These are phyloP conservation scores for Colletotrichum sp. DNA, from an alignment of 2,329 filamentous ascomycete species.

Conservation along the genomic window DNA sequence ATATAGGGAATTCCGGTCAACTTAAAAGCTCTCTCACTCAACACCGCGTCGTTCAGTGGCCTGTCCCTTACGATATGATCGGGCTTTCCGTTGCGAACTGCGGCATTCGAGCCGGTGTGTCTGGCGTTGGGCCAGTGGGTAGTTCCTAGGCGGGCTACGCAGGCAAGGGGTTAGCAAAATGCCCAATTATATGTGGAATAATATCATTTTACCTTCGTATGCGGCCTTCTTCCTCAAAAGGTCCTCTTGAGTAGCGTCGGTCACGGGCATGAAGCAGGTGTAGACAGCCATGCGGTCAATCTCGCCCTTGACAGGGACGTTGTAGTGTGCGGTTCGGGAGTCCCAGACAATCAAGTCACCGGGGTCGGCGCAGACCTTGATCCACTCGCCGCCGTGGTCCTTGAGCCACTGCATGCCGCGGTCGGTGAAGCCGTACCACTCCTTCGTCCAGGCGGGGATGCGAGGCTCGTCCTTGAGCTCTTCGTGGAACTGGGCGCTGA, in stretches of 20 bases:
- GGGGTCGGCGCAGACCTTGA: constrained; percentile 45
- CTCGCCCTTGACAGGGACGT: constrained; percentile 35
- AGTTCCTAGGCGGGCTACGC: constrained; percentile 37
- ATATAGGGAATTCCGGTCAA: constrained; percentile 54
- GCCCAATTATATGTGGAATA: fast-evolving
- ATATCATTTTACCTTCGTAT: constrained; percentile 33
- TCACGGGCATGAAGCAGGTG: constrained; percentile 46
- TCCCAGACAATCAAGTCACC: constrained; percentile 51
- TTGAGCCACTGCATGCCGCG: constrained; percentile 40
- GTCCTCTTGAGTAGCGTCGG: constrained; percentile 42
- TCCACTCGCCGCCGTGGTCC: constrained; percentile 34
- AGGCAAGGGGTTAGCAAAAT: fast-evolving
- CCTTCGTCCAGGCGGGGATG: constrained; percentile 38
- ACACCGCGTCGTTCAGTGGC: constrained; percentile 42
- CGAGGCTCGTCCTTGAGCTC: constrained; percentile 36
- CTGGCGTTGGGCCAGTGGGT: constrained; percentile 49
- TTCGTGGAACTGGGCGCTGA: constrained; percentile 39
- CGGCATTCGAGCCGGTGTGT: constrained; percentile 31
- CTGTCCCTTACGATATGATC: constrained; percentile 37
- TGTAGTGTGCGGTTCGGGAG: constrained; percentile 52
- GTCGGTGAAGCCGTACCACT: constrained; percentile 40
- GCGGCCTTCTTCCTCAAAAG: constrained; percentile 45
- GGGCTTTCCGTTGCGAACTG: constrained; percentile 28
- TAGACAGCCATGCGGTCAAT: constrained; percentile 40
- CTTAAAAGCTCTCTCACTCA: constrained; percentile 47